Percentiles rank a stretch among this genome's conserved stretches.
phyloP scores from a whole-genome alignment of 2,329 filamentous ascomycete species.

The Colletotrichum sp. region DNA sequence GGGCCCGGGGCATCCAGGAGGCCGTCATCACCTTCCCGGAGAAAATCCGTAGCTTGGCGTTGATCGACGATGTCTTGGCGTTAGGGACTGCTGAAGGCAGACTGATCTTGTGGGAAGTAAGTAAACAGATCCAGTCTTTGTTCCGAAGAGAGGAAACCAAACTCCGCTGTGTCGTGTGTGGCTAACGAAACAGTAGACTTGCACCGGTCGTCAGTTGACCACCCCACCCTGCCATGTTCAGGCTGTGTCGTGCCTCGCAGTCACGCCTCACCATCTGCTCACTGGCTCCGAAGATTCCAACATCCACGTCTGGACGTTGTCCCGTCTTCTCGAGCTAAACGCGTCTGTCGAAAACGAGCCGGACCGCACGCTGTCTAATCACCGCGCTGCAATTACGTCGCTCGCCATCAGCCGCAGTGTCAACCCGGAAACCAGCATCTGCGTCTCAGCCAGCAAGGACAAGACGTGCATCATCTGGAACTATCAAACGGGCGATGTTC shows the following conservation, averaged over 20 bases:
- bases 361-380: constrained; percentile 77
- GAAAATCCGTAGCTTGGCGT: constrained; percentile 77
- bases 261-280: constrained; percentile 74
- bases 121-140: constrained; percentile 24
- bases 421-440: constrained; percentile 76
- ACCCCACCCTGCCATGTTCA: constrained; percentile 82
- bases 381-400: constrained; percentile 75
- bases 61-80: constrained; percentile 75
- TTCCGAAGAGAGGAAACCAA: neutral
- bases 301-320: constrained; percentile 89
- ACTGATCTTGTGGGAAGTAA: constrained; percentile 91
- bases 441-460: constrained; percentile 83
- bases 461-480: constrained; percentile 94
- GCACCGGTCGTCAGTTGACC: constrained; percentile 77
- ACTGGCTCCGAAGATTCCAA: constrained; percentile 87
- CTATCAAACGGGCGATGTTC: constrained; percentile 76
- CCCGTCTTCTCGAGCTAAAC: constrained; percentile 70
- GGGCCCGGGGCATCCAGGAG: constrained; percentile 85
- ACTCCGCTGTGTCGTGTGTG: constrained; percentile 20
- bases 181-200: constrained; percentile 55
- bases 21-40: constrained; percentile 88
- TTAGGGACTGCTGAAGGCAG: constrained; percentile 86
- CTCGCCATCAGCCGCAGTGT: constrained; percentile 68
- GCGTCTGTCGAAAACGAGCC: constrained; percentile 68
- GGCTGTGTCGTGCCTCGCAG: constrained; percentile 76